Evolutionary conservation across 129 eudicot species (phyloP).

Genomic region (Pittosporum tobira): DNA sequence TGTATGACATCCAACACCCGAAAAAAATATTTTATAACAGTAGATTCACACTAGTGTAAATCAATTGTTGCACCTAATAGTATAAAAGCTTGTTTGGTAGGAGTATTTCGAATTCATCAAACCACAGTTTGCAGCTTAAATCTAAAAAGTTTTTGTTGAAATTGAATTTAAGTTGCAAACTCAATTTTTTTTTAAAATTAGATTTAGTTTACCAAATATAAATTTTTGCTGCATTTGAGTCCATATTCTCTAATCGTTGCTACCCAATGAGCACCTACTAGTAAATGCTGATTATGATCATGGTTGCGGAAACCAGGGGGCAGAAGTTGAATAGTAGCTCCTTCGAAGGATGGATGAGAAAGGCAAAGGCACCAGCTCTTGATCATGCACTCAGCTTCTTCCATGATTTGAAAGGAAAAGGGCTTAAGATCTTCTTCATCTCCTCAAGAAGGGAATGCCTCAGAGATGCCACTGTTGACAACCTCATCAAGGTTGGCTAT

Average conservation of each 20-base stretch:
- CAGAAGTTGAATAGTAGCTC: neutral
- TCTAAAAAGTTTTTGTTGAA: too few species aligned
- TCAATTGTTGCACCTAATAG: conserved; percentile 17
- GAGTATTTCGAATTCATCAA: too few species aligned
- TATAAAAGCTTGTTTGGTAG: too few species aligned
- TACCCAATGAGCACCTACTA: conserved; percentile 24
- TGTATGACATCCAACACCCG: conserved; percentile 15
- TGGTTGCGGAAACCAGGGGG: neutral
- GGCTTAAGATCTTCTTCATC: neutral
- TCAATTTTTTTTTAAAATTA: too few species aligned
- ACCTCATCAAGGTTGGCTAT: conserved; percentile 23
- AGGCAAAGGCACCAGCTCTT: neutral
- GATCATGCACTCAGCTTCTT: neutral
- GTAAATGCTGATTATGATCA: neutral
- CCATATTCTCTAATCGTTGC: conserved; percentile 19
- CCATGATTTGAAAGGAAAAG: neutral
- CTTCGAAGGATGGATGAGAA: neutral
- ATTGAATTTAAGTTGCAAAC: too few species aligned
- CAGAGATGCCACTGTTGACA: neutral
- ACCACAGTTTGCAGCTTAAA: too few species aligned
- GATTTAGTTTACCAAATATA: too few species aligned
- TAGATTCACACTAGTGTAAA: conserved; percentile 12
- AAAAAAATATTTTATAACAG: conserved; percentile 12
- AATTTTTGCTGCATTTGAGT: too few species aligned
- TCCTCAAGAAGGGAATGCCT: neutral